Evolutionary conservation across 176 grass and related monocot species (phyloP).

Genomic region (Ensete ventricosum): DNA sequence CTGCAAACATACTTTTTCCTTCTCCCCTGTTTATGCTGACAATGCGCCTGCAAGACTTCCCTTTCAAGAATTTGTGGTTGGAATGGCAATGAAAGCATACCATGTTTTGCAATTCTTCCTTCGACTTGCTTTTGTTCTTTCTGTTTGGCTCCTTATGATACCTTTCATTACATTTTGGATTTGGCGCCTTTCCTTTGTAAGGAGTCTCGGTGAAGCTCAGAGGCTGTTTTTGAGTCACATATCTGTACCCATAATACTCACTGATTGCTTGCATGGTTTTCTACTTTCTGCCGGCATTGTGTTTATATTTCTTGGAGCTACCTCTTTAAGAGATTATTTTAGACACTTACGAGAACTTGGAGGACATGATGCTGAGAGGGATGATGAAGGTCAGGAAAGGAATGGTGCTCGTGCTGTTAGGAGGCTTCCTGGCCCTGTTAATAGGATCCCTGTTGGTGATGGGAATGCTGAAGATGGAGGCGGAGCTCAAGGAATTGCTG

Average conservation of each 20-base stretch:
- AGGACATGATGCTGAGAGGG: slow-evolving; percentile 82
- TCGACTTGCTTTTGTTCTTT: slow-evolving; percentile 89
- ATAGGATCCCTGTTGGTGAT: slow-evolving; percentile 56
- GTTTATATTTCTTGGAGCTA: slow-evolving; percentile 97
- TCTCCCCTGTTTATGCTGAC: slow-evolving; percentile 78
- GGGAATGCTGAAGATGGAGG: slow-evolving; percentile 56
- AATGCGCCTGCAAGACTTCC: slow-evolving; percentile 86
- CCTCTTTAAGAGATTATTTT: slow-evolving; percentile 94
- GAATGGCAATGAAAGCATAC: slow-evolving; percentile 86
- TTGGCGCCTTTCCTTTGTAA: slow-evolving; percentile 85
- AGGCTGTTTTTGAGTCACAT: slow-evolving; percentile 86
- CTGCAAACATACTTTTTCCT: slow-evolving; percentile 95
- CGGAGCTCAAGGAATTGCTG: slow-evolving; percentile 65
- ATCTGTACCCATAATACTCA: slow-evolving; percentile 75
- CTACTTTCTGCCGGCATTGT: slow-evolving; percentile 94
- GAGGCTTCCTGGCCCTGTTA: slow-evolving; percentile 64
- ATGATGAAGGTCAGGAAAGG: slow-evolving; percentile 72
- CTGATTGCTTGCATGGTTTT: slow-evolving; percentile 96
- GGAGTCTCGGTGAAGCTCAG: slow-evolving; percentile 86
- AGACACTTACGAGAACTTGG: slow-evolving; percentile 88
- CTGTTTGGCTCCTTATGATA: slow-evolving; percentile 98
- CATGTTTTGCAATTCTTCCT: slow-evolving; percentile 87
- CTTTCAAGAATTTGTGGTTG: slow-evolving; percentile 95
- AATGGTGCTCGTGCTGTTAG: slow-evolving; percentile 93
- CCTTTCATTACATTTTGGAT: slow-evolving; percentile 99